Evolutionary conservation across 495 filamentous ascomycete genomes (phyloP), one percentile per base, ranked within the genome.

Genomic region (Chaetomidium leptoderma): DNA sequence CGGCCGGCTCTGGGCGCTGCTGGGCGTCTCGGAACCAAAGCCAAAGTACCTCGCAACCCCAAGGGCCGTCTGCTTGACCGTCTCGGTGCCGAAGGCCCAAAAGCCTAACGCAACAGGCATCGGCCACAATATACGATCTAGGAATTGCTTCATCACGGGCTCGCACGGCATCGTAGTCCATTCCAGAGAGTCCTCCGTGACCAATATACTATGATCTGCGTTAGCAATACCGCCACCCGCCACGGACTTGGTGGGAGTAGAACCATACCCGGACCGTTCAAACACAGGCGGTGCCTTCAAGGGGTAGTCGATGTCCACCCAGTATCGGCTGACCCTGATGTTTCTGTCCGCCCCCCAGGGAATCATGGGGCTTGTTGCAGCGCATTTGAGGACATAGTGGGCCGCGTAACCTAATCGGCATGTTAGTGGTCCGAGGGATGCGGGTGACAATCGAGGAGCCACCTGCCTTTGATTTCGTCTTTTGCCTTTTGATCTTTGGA

Each of bases 391-490:
- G 14, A 66, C 68, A 17, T 66, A 14, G 6, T 67, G 53, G 7
- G 66, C 71, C 13, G 74, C 55, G 7, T 62, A 48, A 4, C 7
- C 75, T 76, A 39, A 1, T 5, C n/a, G 32, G 13, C 14, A 14
- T 13, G 52, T 68, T 29, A 67, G 55, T 44, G 27, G 23, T 13
- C 6, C 23, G 27, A 50, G 17, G 27, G 11, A 21, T 11, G 11
- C 2, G 11, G 7, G 8, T 19, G n/a, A 27, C 10, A 26, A 51
- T 26, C 36, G 11, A 1, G 4, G 14, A 8, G 27, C 6, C 6
- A 50, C 76, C 53, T 68, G 88, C 85, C 60, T 68, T 74, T 74
- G 19, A 89, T 74, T 17, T n/a, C n/a, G n/a, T n/a, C n/a, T 66
- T 64, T 30, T 70, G 59, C 26, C 29, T 78, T 61, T 19, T 60